These are phyloP conservation scores for Aspergillus panamensis DNA, from an alignment of 495 filamentous ascomycete genomes.

Conservation along the genomic window DNA sequence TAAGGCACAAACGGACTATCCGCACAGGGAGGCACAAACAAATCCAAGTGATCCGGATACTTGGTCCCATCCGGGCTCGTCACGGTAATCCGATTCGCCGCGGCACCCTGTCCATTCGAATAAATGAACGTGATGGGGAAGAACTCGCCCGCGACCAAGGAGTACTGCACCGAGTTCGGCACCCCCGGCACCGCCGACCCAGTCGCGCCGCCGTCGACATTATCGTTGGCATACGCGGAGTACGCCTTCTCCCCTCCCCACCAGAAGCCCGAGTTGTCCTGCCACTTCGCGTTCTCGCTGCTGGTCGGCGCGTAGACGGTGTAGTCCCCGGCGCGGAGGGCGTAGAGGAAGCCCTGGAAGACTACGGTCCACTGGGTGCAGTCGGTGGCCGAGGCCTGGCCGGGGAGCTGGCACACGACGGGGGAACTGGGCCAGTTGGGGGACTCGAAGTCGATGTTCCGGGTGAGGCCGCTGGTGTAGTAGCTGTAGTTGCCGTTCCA, in stretches of 20 bases:
- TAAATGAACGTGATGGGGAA: constrained; percentile 10
- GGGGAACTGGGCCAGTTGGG: not conserved
- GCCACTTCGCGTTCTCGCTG: not conserved
- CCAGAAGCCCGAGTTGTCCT: constrained; percentile 9
- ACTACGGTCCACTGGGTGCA: constrained; percentile 11
- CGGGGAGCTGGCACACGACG: constrained; percentile 8
- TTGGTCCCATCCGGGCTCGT: not conserved
- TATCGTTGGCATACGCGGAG: not conserved
- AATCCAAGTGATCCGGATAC: constrained; percentile 7
- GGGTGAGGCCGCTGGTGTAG: constrained; percentile 3
- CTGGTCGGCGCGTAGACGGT: not conserved
- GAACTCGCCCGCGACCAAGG: constrained; percentile 4
- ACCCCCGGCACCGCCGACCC: not conserved
- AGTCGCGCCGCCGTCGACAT: constrained; percentile 4
- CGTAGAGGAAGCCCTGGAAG: constrained; percentile 9
- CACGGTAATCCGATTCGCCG: constrained; percentile 6
- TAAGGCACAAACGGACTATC: constrained; percentile 12
- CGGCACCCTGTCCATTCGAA: constrained; percentile 6
- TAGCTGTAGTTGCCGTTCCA: constrained; percentile 7
- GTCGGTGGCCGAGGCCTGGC: not conserved
- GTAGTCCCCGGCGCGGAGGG: not conserved
- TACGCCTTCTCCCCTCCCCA: constrained; percentile 9
- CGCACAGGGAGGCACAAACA: constrained; percentile 12
- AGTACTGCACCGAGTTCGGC: not conserved
- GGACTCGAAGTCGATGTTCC: constrained; percentile 10